Base-by-base conservation (phyloP, 2,329 filamentous ascomycete genomes). In the Calonectria henricotiae region DNA sequence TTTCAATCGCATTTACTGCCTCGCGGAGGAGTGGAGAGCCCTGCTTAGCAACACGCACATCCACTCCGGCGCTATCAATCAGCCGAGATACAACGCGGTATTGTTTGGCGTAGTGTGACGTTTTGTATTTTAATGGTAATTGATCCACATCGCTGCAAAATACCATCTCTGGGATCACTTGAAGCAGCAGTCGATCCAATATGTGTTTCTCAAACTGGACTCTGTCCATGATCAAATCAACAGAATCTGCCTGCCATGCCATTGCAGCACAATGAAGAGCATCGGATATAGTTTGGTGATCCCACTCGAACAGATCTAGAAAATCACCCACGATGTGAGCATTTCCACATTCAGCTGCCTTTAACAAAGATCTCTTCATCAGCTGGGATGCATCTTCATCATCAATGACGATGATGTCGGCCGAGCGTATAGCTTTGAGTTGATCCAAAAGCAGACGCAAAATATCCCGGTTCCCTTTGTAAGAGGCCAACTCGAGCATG, bases 201-300 rank as follows among this genome's bases (percentile, higher is more conserved):
- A 20, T 7, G 41, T 20, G 15, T 20, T 44, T 44, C 8, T 44
- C 41, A 44, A 44, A 20, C 17, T 44, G 41, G 17, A 44, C 41
- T 44, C 41, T 44, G 41, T 44, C 41, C 41, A 44, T 44, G 41
- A 44, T 44, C 41, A 44, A 8, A 44, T 44, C 41, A 20, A 44
- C 41, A 44, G 41, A 15, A 20, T 44, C 41, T 20, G 41, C 17
- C 17, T 44, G 2, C 41, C 41, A 44, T 20, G n/a, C 17, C 41
- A 20, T 20, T 9, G n/a, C 41, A 20, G 41, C 41, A 44, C 5
- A 9, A 44, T 9, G 1, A 44, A 44, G 41, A 9, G 41, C 41
- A 20, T 9, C 5, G 17, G 5, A 20, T 20, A 44, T 44, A 5
- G 41, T n/a, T n/a, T 44, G 17, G 17, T 20, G 17, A 7, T 8